phyloP scores from a whole-genome alignment of 352 stramenopile species.

The Globisporangium carolinianum region DNA sequence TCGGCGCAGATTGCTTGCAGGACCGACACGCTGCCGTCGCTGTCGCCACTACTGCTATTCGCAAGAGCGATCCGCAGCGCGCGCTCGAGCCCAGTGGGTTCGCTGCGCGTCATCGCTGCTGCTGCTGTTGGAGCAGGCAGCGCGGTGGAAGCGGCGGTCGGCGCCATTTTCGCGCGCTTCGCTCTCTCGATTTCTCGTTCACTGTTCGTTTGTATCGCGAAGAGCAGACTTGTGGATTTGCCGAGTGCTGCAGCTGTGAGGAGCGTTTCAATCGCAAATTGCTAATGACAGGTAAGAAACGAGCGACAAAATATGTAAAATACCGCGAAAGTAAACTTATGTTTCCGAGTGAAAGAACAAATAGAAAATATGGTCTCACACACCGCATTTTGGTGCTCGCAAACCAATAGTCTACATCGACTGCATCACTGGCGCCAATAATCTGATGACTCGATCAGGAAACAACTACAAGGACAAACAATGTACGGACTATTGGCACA shows the following conservation, averaged over 20 bases:
- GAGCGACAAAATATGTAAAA: too few relatives aligned
- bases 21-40: background rate
- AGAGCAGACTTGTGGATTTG: background rate
- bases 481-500: too few relatives aligned
- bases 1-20: conserved; percentile 9
- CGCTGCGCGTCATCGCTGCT: background rate
- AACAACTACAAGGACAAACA: too few relatives aligned
- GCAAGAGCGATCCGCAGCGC: conserved; percentile 2
- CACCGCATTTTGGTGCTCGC: too few relatives aligned
- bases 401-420: too few relatives aligned
- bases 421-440: too few relatives aligned
- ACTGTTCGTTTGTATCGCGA: background rate
- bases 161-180: conserved; percentile 12
- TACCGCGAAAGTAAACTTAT: too few relatives aligned
- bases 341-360: too few relatives aligned
- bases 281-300: too few relatives aligned
- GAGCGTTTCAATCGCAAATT: too few relatives aligned
- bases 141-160: background rate
- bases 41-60: background rate
- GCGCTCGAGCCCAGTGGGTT: conserved; percentile 1
- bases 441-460: too few relatives aligned
- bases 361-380: too few relatives aligned
- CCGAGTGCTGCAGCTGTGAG: background rate
- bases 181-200: background rate
- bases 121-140: background rate